Evolutionary conservation across 768 basidiomycete genomes (phyloP).

Genomic region (Hericium coralloides): DNA sequence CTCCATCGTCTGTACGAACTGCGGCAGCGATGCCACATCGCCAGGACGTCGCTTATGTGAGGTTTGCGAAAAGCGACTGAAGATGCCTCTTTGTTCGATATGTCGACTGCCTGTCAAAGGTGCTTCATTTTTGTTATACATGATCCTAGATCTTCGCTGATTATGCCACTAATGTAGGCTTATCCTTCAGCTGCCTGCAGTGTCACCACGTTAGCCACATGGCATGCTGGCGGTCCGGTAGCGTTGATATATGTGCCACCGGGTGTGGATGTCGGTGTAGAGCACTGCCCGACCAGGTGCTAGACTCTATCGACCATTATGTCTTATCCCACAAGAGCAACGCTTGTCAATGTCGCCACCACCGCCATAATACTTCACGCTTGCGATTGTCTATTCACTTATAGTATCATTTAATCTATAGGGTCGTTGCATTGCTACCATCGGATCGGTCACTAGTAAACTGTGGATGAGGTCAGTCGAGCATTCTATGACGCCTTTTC

Average conservation of each 20-base stretch:
- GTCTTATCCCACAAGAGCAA: background rate
- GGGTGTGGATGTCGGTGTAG: constrained; percentile 61
- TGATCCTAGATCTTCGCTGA: background rate
- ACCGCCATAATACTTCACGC: too few relatives aligned
- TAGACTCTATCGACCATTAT: background rate
- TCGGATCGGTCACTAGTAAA: too few relatives aligned
- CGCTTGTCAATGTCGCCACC: too few relatives aligned
- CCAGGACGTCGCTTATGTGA: constrained; percentile 44
- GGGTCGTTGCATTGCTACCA: too few relatives aligned
- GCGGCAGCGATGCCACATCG: constrained; percentile 16
- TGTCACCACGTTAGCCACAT: constrained; percentile 62
- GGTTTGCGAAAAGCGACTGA: constrained; percentile 33
- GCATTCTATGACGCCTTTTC: too few relatives aligned
- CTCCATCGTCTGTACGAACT: constrained; percentile 15
- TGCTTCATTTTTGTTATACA: constrained; percentile 18
- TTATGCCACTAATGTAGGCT: constrained; percentile 30
- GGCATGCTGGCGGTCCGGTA: constrained; percentile 48
- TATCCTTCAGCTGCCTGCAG: constrained; percentile 45
- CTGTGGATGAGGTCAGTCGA: too few relatives aligned
- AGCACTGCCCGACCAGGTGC: background rate
- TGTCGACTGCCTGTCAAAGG: constrained; percentile 75
- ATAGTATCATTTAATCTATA: too few relatives aligned
- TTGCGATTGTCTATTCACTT: too few relatives aligned
- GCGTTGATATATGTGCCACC: constrained; percentile 47
- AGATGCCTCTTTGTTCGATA: constrained; percentile 52